Conservation (phyloP, 257 asterid genomes). For the Buddleja alternifolia region DNA sequence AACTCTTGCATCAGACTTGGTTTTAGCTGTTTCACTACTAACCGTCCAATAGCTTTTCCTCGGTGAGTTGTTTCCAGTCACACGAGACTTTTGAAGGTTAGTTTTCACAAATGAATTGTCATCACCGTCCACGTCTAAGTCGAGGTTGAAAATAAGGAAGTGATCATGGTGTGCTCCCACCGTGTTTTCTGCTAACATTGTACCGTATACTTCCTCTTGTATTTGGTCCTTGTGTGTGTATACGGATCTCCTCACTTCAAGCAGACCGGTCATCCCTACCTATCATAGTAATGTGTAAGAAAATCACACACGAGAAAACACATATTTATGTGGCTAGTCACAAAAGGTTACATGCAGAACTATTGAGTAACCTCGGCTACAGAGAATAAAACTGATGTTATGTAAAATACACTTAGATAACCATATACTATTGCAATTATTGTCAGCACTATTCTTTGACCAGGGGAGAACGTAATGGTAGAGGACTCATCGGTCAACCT, state of each 20-base stretch:
- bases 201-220: slow-evolving; percentile 53
- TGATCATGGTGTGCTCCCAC: slow-evolving; percentile 64
- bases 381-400: no score
- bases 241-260: slow-evolving; percentile 54
- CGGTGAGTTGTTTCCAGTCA: slow-evolving; percentile 19
- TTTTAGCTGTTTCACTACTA: slow-evolving; percentile 35
- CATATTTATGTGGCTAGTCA: no score
- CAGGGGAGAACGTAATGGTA: no score
- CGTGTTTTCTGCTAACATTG: slow-evolving; percentile 56
- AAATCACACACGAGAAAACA: no score
- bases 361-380: no score
- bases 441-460: no score
- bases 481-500: no score
- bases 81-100: slow-evolving; percentile 36
- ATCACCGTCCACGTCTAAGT: slow-evolving; percentile 57
- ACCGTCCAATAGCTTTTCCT: slow-evolving; percentile 60
- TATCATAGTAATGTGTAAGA: slow-evolving; percentile 15
- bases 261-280: slow-evolving; percentile 64
- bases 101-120: slow-evolving; percentile 58
- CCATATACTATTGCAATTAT: no score
- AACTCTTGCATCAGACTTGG: slow-evolving; percentile 53
- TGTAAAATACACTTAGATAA: no score
- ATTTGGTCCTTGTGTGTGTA: slow-evolving; percentile 54
- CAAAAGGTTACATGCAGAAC: no score
- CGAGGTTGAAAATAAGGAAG: slow-evolving; percentile 55